A percentile compares a stretch with the other conserved stretches of the same genome.
Conservation (phyloP, 768 basidiomycete genomes). For the Coprinopsis cinerea region DNA sequence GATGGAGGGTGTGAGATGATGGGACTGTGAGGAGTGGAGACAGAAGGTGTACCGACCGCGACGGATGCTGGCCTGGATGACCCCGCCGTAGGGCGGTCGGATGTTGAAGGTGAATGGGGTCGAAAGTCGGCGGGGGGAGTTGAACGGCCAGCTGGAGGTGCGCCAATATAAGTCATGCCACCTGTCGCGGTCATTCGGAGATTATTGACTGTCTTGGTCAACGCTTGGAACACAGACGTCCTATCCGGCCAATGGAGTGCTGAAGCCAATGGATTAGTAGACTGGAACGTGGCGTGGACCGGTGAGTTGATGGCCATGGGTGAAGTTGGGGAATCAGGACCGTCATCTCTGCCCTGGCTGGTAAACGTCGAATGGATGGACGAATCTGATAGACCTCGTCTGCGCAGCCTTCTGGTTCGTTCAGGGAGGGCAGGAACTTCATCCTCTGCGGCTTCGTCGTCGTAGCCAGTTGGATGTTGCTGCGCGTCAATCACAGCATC, state of each 20-base stretch:
- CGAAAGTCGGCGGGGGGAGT: not conserved
- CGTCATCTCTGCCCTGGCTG: constrained; percentile 38
- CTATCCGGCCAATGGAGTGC: constrained; percentile 38
- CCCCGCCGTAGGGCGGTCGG: not conserved
- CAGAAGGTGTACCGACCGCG: not conserved
- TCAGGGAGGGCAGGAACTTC: constrained; percentile 43
- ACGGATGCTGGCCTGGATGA: not conserved
- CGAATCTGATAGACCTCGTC: constrained; percentile 85
- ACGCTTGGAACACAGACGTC: constrained; percentile 45
- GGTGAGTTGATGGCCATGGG: constrained; percentile 12
- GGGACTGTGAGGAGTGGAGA: not conserved
- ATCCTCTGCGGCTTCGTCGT: constrained; percentile 37
- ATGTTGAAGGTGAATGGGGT: not conserved
- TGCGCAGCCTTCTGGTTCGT: constrained; percentile 55
- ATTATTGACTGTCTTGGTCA: constrained; percentile 50
- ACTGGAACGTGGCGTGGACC: constrained; percentile 7
- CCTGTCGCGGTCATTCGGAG: constrained; percentile 25
- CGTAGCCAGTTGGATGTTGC: constrained; percentile 19
- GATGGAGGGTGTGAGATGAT: not conserved
- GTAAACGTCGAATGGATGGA: constrained; percentile 86
- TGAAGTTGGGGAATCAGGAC: constrained; percentile 7
- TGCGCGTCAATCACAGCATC: constrained; percentile 73
- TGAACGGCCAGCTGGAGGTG: not conserved
- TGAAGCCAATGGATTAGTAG: too few relatives aligned
- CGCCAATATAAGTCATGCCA: not conserved